Evolutionary conservation across 2,329 filamentous ascomycete genomes (phyloP), one percentile per base, ranked within the genome.

Genomic region (Dactylonectria estremocensis): DNA sequence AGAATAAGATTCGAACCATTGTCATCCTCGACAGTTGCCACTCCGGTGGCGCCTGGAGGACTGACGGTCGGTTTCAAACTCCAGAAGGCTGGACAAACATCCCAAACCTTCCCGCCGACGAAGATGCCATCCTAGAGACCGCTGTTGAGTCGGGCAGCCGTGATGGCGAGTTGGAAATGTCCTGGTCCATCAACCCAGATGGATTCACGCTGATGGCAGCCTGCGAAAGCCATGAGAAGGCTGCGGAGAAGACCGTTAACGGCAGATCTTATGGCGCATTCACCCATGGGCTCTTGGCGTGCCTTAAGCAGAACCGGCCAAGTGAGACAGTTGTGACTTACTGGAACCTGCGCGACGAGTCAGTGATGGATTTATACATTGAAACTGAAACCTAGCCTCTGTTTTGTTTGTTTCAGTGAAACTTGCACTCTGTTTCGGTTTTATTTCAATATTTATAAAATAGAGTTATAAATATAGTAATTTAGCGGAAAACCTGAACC

Each of bases 311-410:
- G 9, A 4, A 40, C 11, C 5, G 31, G 5, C 31, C 31, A 35
- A 11, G 31, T 14, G 8, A 10, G 16, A 40, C 11, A 14, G 16
- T 14, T 14, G 35, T 14, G 8, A 13, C 35, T 2, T 40, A 40
- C 11, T 4, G 11, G 13, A 11, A 4, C 4, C 11, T 14, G 11
- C 35, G 35, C 16, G 35, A 40, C 11, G n/a, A 35, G 33, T n/a
- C n/a, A n/a, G 48, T 50, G 48, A 50, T 50, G 48, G 48, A 50
- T 50, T 50, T 50, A 50, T 24, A 50, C 48, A 50, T 50, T 50
- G 48, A 50, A 50, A 50, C 48, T 50, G 48, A 50, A 50, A 50
- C 48, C 20, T 28, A 24, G 48, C 48, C 48, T 50, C 48, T 50
- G 48, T 50, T 50, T 50, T 50, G 48, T 50, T 50, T 50, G 20